Base-by-base conservation (phyloP, 2,329 filamentous ascomycete species). In the Trichoderma polysporum region DNA sequence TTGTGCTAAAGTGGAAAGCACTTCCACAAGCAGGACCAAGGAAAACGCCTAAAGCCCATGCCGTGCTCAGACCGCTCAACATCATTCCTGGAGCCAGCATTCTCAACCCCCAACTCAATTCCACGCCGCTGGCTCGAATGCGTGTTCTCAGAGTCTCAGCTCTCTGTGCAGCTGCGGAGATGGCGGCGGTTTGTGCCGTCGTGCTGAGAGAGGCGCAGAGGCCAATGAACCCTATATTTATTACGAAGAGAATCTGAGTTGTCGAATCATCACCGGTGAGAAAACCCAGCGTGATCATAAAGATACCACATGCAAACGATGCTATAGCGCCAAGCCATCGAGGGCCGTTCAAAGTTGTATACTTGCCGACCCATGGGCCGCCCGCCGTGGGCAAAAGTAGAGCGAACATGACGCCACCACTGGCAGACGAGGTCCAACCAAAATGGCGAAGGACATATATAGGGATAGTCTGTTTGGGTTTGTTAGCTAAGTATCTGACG, bases 381-480 rank as follows among this genome's bases (percentile, higher is more conserved):
- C 50, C 37, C 15, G 63, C 52, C 57, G 56, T 67, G 27, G 66
- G 66, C 12, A 67, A 35, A 27, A 67, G 66, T 10, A 67, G 45
- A 12, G 57, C 58, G 1, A 61, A 67, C 66, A 67, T 63, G 59
- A 67, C 52, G 15, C 50, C 52, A 8, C 66, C 66, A 15, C 58
- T 22, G 4, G 49, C 31, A 22, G 57, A 56, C 2, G 66, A 62
- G 13, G 66, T 62, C 66, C 66, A 67, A 15, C 58, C 58, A 33
- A 67, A 67, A 45, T 67, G 66, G 7, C 66, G 66, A 35, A 67
- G 52, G 22, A 67, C 66, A 1, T 62, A 67, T 4, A 67, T 61
- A 4, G 66, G 66, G 6, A 67, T 62, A 7, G 57, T 47, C 64
- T 66, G 35, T 29, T 31, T 3, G 2, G 3, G 27, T 2, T 31